These are phyloP conservation scores for Lentinula raphanica DNA, from an alignment of 768 basidiomycete species.

Conservation along the genomic window DNA sequence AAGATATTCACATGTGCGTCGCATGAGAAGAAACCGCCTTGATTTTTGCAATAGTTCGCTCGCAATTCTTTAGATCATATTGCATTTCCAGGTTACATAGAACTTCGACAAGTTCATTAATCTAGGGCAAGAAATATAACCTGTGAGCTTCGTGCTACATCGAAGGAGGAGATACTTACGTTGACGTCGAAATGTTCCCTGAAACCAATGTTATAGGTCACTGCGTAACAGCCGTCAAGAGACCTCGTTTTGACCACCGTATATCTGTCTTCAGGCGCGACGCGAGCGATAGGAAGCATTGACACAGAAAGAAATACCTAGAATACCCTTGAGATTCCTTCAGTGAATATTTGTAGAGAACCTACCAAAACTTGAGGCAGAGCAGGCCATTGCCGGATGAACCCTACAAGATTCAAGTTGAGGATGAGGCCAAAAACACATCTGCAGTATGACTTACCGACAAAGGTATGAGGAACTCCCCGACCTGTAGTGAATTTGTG, in stretches of 20 bases:
- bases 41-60: constrained; percentile 34
- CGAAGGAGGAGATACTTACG: constrained; percentile 15
- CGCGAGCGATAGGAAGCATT: constrained; percentile 44
- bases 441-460: constrained; percentile 30
- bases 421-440: background rate
- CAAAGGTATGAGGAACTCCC: constrained; percentile 63
- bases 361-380: constrained; percentile 61
- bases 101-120: constrained; percentile 42
- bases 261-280: constrained; percentile 47
- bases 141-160: background rate
- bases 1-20: constrained; percentile 53
- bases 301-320: constrained; percentile 62
- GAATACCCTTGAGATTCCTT: background rate
- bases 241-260: constrained; percentile 52
- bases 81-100: constrained; percentile 45
- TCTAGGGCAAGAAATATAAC: constrained; percentile 15
- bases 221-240: constrained; percentile 57
- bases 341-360: constrained; percentile 5
- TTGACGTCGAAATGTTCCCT: constrained; percentile 53
- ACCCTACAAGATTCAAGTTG: constrained; percentile 26
- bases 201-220: constrained; percentile 57
- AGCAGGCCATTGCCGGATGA: constrained; percentile 62
- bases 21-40: constrained; percentile 31
- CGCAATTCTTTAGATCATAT: constrained; percentile 28
- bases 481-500: constrained; percentile 48